Base-by-base conservation (phyloP, 78 protist genomes). In the Chrysochromulina parva region DNA sequence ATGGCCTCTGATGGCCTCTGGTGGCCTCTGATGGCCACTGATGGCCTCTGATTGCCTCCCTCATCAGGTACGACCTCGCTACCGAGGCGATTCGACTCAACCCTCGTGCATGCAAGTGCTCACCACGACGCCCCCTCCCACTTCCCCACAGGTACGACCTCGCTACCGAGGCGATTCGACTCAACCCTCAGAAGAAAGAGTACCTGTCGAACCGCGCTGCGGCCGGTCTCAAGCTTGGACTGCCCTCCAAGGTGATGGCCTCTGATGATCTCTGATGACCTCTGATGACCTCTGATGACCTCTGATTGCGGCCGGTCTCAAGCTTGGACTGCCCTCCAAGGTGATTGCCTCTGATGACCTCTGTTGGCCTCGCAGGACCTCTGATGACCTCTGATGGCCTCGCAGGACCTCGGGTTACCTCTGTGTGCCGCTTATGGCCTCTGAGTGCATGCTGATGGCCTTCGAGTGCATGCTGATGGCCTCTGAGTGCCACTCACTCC, bases 121-220 rank as follows among this genome's bases (percentile, higher is more conserved):
- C 38, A 38, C 38, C 38, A 38, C 38, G 38, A 38, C 38, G 38
- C 38, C 38, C 38, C 38, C 38, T 38, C 38, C 38, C 38, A 38
- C 38, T 38, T 38, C 38, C 38, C 38, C 38, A 38, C 38, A 38
- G 82, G 26, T 74, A 48, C 82, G 82, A 74, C 82, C 22, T 48
- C 24, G 3, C 82, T 5, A 48, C 82, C n/a, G 82, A 74, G 24
- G 82, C 82, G 55, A 74, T 74, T 24, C 82, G 82, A 16, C 82
- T 74, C 57, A 74, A 74, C 55, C 53, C 82, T 1, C 82, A n/a
- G 4, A 74, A 74, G 22, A 74, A 53, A 5, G 82, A 53, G 1
- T 74, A 74, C 17, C 82, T 74, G 20, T 53, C 62, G 53, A 93
- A 93, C 89, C 26, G 90, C 38, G 92, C 93, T 0, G 93, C 93